Conservation (phyloP, 805 yeast genomes). For the Teunomyces aglyptinius region DNA sequence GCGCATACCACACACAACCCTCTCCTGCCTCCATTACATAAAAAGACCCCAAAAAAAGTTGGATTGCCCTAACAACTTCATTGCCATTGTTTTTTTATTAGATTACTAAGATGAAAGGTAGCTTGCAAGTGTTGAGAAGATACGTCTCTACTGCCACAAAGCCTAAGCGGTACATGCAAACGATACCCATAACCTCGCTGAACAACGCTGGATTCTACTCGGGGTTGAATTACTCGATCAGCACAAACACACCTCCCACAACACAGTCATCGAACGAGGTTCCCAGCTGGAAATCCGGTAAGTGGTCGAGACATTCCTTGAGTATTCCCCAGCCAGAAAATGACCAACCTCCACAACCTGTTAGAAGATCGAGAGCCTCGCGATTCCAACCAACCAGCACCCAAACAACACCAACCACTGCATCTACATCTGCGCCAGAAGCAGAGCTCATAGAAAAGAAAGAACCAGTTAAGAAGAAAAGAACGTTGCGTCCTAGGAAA, state of each 20-base stretch:
- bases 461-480: conserved; percentile 38
- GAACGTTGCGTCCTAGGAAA: conserved; percentile 80
- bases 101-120: neutral
- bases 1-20: neutral
- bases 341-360: conserved; percentile 6
- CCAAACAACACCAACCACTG: conserved; percentile 4
- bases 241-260: conserved; percentile 5
- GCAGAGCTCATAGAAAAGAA: conserved; percentile 5
- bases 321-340: conserved; percentile 12
- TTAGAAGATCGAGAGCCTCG: conserved; percentile 34
- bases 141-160: conserved; percentile 21
- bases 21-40: neutral
- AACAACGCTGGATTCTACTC: conserved; percentile 11
- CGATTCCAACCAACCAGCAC: conserved; percentile 16
- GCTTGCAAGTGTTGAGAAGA: conserved; percentile 8
- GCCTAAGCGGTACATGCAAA: conserved; percentile 34
- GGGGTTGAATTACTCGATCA: conserved; percentile 13
- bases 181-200: conserved; percentile 25
- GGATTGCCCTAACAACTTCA: too few relatives aligned
- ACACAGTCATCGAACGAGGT: neutral
- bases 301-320: conserved; percentile 34
- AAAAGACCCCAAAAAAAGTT: neutral
- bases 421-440: conserved; percentile 10
- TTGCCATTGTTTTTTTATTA: neutral
- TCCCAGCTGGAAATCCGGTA: conserved; percentile 12